These are phyloP conservation scores for Corymbia calophylla DNA, from an alignment of 441 rosid genomes.

Conservation along the genomic window DNA sequence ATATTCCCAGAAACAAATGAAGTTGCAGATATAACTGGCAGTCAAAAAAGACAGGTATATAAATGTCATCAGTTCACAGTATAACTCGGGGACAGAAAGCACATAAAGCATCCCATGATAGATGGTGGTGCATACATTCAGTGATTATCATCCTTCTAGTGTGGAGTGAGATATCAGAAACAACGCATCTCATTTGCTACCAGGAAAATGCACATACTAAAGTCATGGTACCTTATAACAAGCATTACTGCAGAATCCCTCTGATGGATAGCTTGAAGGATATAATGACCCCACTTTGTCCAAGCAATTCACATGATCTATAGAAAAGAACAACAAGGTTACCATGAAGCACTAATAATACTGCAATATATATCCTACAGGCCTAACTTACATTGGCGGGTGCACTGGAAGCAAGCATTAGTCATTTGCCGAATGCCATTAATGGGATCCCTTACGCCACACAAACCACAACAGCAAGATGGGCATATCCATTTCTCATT, in stretches of 20 bases:
- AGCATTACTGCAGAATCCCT: slow-evolving; percentile 24
- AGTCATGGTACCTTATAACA: slow-evolving; percentile 26
- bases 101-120: background rate
- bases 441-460: slow-evolving; percentile 20
- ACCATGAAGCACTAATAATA: background rate
- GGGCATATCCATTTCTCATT: slow-evolving; percentile 29
- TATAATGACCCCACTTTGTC: slow-evolving; percentile 9
- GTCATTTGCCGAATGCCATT: slow-evolving; percentile 8
- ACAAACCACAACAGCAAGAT: slow-evolving; percentile 35
- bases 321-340: background rate
- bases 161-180: background rate
- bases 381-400: slow-evolving; percentile 23
- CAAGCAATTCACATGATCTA: slow-evolving; percentile 33
- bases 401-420: slow-evolving; percentile 28
- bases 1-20: slow-evolving; percentile 28
- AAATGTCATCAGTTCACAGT: background rate
- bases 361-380: background rate
- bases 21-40: slow-evolving; percentile 27
- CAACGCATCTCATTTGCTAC: background rate
- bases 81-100: background rate
- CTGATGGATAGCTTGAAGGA: slow-evolving; percentile 5
- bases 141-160: background rate
- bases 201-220: background rate
- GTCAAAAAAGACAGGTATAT: background rate
- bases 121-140: background rate